Percentiles rank a stretch among this genome's conserved stretches.
Evolutionary conservation across 2,329 filamentous ascomycete species (phyloP).

Genomic region (Bipolaris victoriae): DNA sequence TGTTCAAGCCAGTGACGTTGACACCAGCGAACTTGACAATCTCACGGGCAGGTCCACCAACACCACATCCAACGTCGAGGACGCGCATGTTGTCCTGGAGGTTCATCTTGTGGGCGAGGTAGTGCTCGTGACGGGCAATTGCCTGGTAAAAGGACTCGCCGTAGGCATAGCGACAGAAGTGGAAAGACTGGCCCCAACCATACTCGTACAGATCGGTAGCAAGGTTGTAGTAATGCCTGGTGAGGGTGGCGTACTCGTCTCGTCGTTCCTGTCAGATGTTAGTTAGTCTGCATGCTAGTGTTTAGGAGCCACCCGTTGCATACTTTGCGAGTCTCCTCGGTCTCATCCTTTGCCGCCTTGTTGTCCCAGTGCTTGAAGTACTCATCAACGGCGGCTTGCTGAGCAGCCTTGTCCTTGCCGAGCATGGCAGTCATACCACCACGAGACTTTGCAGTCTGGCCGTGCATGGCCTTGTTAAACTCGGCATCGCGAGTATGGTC

Average conservation of each 20-base stretch:
- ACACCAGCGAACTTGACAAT: slow-evolving; percentile 94
- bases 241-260: slow-evolving; percentile 90
- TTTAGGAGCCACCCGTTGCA: slow-evolving; percentile 6
- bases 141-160: slow-evolving; percentile 89
- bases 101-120: slow-evolving; percentile 87
- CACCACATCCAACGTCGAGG: slow-evolving; percentile 94
- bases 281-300: slow-evolving; percentile 23
- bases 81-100: slow-evolving; percentile 88
- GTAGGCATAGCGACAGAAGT: slow-evolving; percentile 92
- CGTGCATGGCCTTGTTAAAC: slow-evolving; percentile 90
- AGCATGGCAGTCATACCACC: slow-evolving; percentile 85
- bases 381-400: slow-evolving; percentile 82
- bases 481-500: slow-evolving; percentile 84
- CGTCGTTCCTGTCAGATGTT: slow-evolving; percentile 68
- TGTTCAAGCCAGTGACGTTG: slow-evolving; percentile 92
- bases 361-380: slow-evolving; percentile 98
- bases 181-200: slow-evolving; percentile 94
- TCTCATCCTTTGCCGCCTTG: slow-evolving; percentile 79
- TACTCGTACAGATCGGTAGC: slow-evolving; percentile 97
- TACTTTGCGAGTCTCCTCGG: slow-evolving; percentile 79
- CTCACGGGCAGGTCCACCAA: slow-evolving; percentile 92
- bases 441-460: slow-evolving; percentile 69
- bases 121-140: slow-evolving; percentile 96
- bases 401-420: slow-evolving; percentile 77
- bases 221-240: slow-evolving; percentile 95